Evolutionary conservation across 2,329 filamentous ascomycete species (phyloP).

Genomic region (Hypoxylon sp.): DNA sequence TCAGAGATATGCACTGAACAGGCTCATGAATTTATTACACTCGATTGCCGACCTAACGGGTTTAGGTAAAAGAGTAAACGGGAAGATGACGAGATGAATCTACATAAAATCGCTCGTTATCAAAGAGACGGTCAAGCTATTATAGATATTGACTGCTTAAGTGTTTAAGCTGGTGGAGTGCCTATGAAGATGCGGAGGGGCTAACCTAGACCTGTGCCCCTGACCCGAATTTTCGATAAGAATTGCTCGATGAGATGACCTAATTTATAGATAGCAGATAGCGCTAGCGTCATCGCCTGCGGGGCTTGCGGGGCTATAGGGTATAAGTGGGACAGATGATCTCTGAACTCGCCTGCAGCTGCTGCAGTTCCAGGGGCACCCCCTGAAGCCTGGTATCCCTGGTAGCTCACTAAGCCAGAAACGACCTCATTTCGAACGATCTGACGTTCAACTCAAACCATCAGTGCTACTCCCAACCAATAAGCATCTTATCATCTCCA

Average conservation of each 20-base stretch:
- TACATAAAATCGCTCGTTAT: conserved; percentile 2
- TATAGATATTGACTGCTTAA: conserved; percentile 1
- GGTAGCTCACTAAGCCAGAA: conserved; percentile 32
- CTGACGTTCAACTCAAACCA: conserved; percentile 21
- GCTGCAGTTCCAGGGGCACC: conserved; percentile 9
- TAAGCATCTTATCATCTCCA: conserved; percentile 33
- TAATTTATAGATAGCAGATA: conserved; percentile 44
- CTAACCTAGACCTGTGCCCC: neutral
- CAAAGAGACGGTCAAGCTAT: neutral
- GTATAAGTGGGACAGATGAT: conserved; percentile 29
- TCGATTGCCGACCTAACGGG: too few species aligned
- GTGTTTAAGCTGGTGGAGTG: conserved; percentile 2
- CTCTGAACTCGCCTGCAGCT: conserved; percentile 2
- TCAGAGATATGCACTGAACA: neutral
- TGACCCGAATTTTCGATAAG: conserved; percentile 29
- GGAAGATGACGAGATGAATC: conserved; percentile 1
- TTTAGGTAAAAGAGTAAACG: too few species aligned
- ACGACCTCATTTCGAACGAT: conserved; percentile 28
- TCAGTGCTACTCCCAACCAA: conserved; percentile 15
- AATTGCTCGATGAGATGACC: conserved; percentile 50
- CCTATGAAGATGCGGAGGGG: neutral
- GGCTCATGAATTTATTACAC: neutral
- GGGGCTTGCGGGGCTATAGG: conserved; percentile 26
- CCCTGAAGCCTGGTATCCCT: conserved; percentile 21
- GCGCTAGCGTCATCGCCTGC: conserved; percentile 41